phyloP scores from a whole-genome alignment of 805 yeast species.

The Kurtzmaniella fragi region DNA sequence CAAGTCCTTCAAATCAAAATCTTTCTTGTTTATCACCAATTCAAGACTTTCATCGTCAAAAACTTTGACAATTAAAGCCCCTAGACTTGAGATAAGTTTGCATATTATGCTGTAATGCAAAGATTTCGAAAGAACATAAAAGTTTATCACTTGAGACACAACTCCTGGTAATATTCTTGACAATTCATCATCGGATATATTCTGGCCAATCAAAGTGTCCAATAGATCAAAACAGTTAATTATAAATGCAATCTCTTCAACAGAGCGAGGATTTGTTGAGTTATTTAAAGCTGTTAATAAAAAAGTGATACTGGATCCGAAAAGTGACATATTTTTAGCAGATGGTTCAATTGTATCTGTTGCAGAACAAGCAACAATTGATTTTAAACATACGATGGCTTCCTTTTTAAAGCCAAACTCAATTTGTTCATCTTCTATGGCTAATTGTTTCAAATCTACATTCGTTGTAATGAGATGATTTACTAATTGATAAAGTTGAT shows the following conservation, averaged over 20 bases:
- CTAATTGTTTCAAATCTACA: no score
- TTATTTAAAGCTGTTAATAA: constrained; percentile 15
- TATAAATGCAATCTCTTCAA: constrained; percentile 13
- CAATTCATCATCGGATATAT: constrained; percentile 24
- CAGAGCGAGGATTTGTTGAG: constrained; percentile 6
- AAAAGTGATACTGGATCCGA: constrained; percentile 25
- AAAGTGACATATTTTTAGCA: constrained; percentile 16
- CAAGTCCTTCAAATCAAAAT: constrained; percentile 7
- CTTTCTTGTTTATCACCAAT: constrained; percentile 4
- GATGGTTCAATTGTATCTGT: constrained; percentile 12
- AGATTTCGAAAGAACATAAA: constrained; percentile 14
- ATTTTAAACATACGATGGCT: constrained; percentile 10
- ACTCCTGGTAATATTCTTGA: constrained; percentile 39
- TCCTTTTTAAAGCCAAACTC: constrained; percentile 13
- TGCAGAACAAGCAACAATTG: constrained; percentile 14
- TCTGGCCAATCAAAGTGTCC: constrained; percentile 8
- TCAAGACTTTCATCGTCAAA: constrained; percentile 22
- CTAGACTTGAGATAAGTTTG: constrained; percentile 16
- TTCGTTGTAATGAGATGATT: no score
- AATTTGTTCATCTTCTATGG: no score
- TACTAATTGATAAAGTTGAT: constrained; percentile 32
- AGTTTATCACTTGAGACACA: constrained; percentile 27
- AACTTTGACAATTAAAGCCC: constrained; percentile 18
- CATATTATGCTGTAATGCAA: constrained; percentile 19
- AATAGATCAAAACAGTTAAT: constrained; percentile 10